A percentile compares a stretch with the other conserved stretches of the same genome.
Conservation (phyloP, 1,284 basidiomycete species). For the Pascua sp. region DNA sequence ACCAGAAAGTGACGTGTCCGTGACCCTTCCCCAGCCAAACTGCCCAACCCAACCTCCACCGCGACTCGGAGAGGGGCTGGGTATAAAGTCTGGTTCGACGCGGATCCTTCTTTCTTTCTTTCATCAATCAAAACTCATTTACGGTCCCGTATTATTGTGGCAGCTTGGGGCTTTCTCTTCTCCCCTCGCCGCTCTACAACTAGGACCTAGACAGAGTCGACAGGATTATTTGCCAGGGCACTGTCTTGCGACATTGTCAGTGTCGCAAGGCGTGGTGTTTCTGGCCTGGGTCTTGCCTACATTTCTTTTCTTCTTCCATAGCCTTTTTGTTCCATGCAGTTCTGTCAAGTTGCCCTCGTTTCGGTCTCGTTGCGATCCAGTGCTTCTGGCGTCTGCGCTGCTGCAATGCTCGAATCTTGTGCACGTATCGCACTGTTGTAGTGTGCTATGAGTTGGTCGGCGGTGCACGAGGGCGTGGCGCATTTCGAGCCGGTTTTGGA, state of each 20-base stretch:
- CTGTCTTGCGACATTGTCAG: constrained; percentile 14
- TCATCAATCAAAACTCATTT: constrained; percentile 3
- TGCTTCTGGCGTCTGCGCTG: too few species aligned
- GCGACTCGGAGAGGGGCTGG: too few species aligned
- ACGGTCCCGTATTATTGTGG: constrained; percentile 22
- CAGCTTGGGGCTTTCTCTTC: constrained; percentile 4
- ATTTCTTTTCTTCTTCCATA: constrained; percentile 10
- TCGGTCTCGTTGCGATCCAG: too few species aligned
- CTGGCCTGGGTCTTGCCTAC: constrained; percentile 46
- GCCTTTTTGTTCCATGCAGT: not conserved
- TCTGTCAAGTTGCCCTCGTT: constrained; percentile 10
- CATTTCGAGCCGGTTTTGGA: too few species aligned
- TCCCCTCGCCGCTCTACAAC: constrained; percentile 15
- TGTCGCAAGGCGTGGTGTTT: constrained; percentile 15
- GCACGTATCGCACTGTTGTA: not conserved
- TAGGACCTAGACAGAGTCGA: constrained; percentile 18
- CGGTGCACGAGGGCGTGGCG: too few species aligned
- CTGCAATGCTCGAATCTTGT: constrained; percentile 5
- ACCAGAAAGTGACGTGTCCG: too few species aligned
- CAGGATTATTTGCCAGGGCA: constrained; percentile 23
- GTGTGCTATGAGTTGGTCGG: not conserved
- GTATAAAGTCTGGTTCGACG: not conserved
- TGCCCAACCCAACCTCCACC: too few species aligned
- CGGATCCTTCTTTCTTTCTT: constrained; percentile 3
- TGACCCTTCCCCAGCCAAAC: too few species aligned